Base-by-base conservation (phyloP, 2,329 filamentous ascomycete species). In the Fusarium sp. region DNA sequence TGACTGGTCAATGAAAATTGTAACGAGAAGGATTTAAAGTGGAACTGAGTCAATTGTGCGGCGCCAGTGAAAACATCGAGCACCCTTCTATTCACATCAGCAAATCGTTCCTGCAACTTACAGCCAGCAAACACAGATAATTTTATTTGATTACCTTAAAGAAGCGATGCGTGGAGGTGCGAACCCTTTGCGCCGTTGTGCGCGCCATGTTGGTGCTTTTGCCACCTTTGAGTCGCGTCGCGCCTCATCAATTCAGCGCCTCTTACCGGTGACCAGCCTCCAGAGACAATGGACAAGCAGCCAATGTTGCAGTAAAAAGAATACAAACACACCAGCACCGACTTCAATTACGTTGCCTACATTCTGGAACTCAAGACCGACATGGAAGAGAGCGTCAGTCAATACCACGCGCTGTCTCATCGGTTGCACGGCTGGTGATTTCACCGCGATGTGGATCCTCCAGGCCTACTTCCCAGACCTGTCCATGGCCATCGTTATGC, bases 361-460 rank as follows among this genome's bases (percentile, higher is more conserved):
- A 0, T 82, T 82, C 49, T 82, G 81, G 81, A 25, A 48, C 2
- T 78, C 77, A 0, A 57, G 30, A 2, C 37, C 75, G 2, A 75
- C 79, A 1, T 88, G 86, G 86, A 79, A 77, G 27, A 78, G 86
- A n/a, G 84, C 86, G 0, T 78, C 79, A 0, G 72, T 88, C 68
- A 88, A 88, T 69, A 88, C 87, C 0, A 73, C 86, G 5, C 84
- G 86, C 9, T 89, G 87, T 63, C 80, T 88, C 3, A 76, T 85
- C 3, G 86, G 87, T 10, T 88, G 87, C 68, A 87, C 86, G 0
- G 43, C 79, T 1, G 86, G 86, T n/a, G 86, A 88, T 72, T 88
- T 88, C 63, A 82, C 84, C 2, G 81, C 84, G 1, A 82, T 88
- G 79, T 88, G 86, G 86, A 80, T 82, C 32, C 78, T 89, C 0